Evolutionary conservation across 306 rosid genomes (phyloP), one percentile per base, ranked within the genome.

Genomic region (Citrullus colocynthis): DNA sequence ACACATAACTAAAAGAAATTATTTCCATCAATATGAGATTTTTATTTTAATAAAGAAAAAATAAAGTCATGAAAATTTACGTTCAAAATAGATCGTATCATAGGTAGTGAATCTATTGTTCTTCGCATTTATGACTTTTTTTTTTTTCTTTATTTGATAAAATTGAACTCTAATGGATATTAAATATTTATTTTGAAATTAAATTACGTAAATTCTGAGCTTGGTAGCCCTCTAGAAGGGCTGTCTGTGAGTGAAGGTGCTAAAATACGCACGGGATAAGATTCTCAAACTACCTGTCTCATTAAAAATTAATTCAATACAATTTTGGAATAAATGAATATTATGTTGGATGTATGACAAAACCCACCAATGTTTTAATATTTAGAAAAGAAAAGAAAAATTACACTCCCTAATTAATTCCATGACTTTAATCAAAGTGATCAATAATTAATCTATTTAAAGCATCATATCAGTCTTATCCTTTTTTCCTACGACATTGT

Each of bases 271-370:
- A 41, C 2, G 18, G 55, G 74, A 67, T 42, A 20, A 67, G 74
- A 67, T 67, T 67, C 74, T 67, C n/a, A 67, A 67, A 39, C 9
- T 67, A 42, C 34, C 48, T 20, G 34, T 67, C 54, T 20, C 2
- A 67, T 42, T 42, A 42, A 67, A 67, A 41, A 73, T 30, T 16
- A 49, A 49, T 49, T 49, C 20, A 14, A 24, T 45, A 12, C 12
- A 5, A 69, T 42, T 18, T 72, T 13, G 60, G 76, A 72, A 72
- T 72, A 72, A 72, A 72, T 73, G 77, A 73, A 73, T 73, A 51
- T 73, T 51, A 73, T 16, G 77, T 73, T 73, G 77, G 77, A 73
- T 51, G 55, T 48, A 49, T 48, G 59, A 24, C 76, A 28, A 45
- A 72, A 72, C 76, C 76, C 76, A 72, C 76, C 76, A 48, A 48